Percentiles rank a stretch among this genome's conserved stretches.
These are phyloP conservation scores for Nothophaeocryptopus gaeumannii DNA, from an alignment of 2,329 filamentous ascomycete genomes.

Conservation along the genomic window DNA sequence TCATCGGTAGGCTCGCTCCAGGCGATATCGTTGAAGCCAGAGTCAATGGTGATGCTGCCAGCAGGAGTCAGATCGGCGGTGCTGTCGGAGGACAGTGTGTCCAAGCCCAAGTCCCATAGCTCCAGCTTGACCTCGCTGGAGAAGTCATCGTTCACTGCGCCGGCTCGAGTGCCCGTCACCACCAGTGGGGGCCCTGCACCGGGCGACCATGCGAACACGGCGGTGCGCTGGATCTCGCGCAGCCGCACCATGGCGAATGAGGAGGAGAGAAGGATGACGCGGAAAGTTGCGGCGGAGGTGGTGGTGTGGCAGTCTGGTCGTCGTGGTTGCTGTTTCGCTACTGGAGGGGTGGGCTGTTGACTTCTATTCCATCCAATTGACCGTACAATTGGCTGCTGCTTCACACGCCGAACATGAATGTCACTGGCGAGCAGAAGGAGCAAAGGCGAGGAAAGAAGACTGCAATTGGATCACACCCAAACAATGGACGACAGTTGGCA, in stretches of 20 bases:
- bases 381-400: too few relatives aligned
- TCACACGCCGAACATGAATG: too few relatives aligned
- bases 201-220: slow-evolving; percentile 95
- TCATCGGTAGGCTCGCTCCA: slow-evolving; percentile 83
- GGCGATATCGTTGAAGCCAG: slow-evolving; percentile 95
- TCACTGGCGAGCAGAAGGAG: too few relatives aligned
- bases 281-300: neutral
- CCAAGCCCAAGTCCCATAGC: slow-evolving; percentile 88
- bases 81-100: slow-evolving; percentile 68
- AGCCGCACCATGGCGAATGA: slow-evolving; percentile 75
- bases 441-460: too few relatives aligned
- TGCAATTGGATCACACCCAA: too few relatives aligned
- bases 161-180: slow-evolving; percentile 89
- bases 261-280: neutral
- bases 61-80: slow-evolving; percentile 86
- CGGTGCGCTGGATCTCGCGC: slow-evolving; percentile 93
- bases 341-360: too few relatives aligned
- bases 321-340: too few relatives aligned
- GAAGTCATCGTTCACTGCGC: slow-evolving; percentile 94
- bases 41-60: slow-evolving; percentile 80
- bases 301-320: too few relatives aligned
- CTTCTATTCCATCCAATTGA: too few relatives aligned
- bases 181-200: slow-evolving; percentile 74
- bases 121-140: slow-evolving; percentile 96
- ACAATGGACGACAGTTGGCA: too few relatives aligned